Conservation (phyloP, 2,329 filamentous ascomycete species). For the Trichoderma sp. region DNA sequence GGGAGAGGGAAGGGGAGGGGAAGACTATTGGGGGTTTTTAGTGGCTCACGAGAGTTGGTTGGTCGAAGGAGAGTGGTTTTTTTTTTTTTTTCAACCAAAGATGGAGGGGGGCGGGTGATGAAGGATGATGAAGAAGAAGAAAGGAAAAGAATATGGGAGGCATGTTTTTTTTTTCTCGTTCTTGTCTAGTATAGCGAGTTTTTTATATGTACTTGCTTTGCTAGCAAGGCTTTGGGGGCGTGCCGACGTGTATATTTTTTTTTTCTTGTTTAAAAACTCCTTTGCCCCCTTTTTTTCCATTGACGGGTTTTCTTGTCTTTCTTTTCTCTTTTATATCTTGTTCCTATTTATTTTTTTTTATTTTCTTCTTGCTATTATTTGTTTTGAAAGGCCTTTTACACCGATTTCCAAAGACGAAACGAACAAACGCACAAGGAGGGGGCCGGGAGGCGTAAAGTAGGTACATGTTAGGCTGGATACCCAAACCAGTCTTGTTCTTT, state of each 20-base stretch:
- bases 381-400: background rate
- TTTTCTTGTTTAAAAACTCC: background rate
- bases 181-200: constrained; percentile 12
- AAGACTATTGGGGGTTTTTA: background rate
- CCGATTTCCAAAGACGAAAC: background rate
- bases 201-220: constrained; percentile 10
- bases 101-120: background rate
- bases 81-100: background rate
- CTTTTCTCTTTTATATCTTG: background rate
- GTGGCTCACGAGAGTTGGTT: background rate
- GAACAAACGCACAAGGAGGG: background rate
- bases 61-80: constrained; percentile 13
- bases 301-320: background rate
- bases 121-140: background rate
- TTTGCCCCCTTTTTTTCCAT: background rate
- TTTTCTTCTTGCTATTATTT: background rate
- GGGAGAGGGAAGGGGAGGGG: background rate
- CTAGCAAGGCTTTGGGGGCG: background rate
- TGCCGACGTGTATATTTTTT: constrained; percentile 6
- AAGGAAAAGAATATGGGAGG: background rate
- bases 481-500: background rate
- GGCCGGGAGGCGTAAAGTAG: background rate
- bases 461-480: background rate
- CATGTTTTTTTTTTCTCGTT: background rate
- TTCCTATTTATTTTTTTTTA: background rate